Base-by-base conservation (phyloP, 805 yeast species). In the Suhomyces sp. region DNA sequence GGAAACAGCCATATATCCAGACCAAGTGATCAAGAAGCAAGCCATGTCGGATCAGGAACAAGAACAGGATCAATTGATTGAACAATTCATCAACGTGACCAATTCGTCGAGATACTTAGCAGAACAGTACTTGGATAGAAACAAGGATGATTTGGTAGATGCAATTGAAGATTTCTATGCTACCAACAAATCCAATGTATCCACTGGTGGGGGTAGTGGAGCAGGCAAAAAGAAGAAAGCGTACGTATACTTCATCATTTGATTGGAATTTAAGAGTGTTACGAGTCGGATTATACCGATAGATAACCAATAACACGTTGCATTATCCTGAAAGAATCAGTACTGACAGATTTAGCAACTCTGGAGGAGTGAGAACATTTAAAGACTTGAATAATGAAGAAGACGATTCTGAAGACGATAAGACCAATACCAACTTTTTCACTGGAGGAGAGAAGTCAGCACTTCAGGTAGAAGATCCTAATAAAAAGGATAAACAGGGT, bases 371-470 rank as follows among this genome's bases (percentile, higher is more conserved):
- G 17, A 56, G 58, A 22, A 68, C 74, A 5, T 57, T 68, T 34
- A 47, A 59, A 32, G 73, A 68, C 43, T 57, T 68, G 44, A 60
- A 64, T 28, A 56, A 58, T 14, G 61, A 60, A 16, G 74, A 64
- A 8, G 67, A 65, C 12, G 76, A 65, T 27, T 74, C 68, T 6
- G 76, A 68, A n/a, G 79, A 74, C 42, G 81, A 76, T 39, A 73
- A 71, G 24, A 74, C 81, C 38, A 54, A 61, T 35, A 58, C 58
- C 19, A 77, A 79, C 49, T 74, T 79, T 41, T 80, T 76, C 59
- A 81, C 85, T 1, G 81, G 81, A 11, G 87, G 74, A 16, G 90
- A 83, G 55, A 84, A 85, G 39, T 82, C 90, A 1, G 93, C 80
- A 4, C 65, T 85, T 44, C 84, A 83, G 55, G 90, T 85, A 14